These are phyloP conservation scores for Sistotremastrum niveocremeum DNA, from an alignment of 768 basidiomycete genomes.

Conservation along the genomic window DNA sequence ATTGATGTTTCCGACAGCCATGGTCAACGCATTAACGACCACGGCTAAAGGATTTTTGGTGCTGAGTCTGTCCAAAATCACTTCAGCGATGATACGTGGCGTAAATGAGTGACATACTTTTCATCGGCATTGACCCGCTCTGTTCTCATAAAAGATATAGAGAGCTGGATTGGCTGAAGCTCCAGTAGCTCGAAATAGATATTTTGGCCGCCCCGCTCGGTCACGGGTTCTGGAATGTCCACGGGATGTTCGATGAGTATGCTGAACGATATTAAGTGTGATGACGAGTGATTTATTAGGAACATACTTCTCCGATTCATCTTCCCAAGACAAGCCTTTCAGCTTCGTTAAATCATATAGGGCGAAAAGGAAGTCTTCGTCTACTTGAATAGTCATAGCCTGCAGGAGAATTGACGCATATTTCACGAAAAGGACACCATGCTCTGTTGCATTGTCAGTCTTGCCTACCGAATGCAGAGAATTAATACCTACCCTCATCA, in stretches of 20 bases:
- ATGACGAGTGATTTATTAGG: background rate
- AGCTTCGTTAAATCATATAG: constrained; percentile 87
- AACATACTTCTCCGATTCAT: constrained; percentile 53
- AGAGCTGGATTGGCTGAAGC: constrained; percentile 84
- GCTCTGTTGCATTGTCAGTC: constrained; percentile 38
- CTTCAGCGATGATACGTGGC: background rate
- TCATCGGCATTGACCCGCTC: constrained; percentile 88
- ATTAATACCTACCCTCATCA: constrained; percentile 59
- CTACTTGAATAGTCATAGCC: constrained; percentile 88
- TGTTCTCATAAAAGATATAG: constrained; percentile 94
- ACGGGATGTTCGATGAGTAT: constrained; percentile 58
- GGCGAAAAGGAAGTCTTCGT: constrained; percentile 91
- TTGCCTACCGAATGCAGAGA: background rate
- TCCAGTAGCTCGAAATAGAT: constrained; percentile 94
- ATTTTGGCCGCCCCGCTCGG: constrained; percentile 54
- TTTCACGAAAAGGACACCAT: constrained; percentile 95
- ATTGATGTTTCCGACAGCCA: constrained; percentile 95
- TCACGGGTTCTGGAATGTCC: constrained; percentile 57
- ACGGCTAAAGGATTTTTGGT: constrained; percentile 87
- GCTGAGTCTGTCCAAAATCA: constrained; percentile 35
- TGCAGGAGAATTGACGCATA: constrained; percentile 92
- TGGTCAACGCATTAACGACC: constrained; percentile 85
- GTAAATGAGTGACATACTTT: constrained; percentile 42
- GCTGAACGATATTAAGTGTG: constrained; percentile 23
- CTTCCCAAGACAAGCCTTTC: constrained; percentile 84